Percentiles rank a stretch among this genome's conserved stretches.
Evolutionary conservation across 352 stramenopile species (phyloP).

Genomic region (Globisporangium spiculum): DNA sequence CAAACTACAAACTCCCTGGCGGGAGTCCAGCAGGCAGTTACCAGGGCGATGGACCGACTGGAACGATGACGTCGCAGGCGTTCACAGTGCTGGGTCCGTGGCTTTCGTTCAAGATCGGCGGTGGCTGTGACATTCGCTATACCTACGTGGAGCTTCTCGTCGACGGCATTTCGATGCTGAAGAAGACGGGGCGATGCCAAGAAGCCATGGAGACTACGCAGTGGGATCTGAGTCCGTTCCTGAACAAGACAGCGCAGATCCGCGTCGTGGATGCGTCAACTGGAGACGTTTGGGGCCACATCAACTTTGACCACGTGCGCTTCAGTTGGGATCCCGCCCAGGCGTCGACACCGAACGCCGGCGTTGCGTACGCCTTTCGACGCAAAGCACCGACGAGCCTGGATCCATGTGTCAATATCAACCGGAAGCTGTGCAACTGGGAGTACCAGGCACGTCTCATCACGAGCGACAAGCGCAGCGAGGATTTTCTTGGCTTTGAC

Average conservation of each 20-base stretch:
- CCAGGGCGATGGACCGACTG: constrained; percentile 90
- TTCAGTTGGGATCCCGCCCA: constrained; percentile 91
- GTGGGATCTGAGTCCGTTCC: constrained; percentile 89
- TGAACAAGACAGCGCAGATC: constrained; percentile 85
- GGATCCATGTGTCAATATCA: constrained; percentile 65
- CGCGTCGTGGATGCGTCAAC: constrained; percentile 91
- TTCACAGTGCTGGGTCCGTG: constrained; percentile 89
- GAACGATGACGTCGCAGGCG: constrained; percentile 92
- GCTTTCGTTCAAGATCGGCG: constrained; percentile 94
- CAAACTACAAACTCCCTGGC: constrained; percentile 80
- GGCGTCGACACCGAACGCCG: constrained; percentile 56
- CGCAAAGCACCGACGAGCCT: constrained; percentile 48
- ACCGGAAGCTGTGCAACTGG: constrained; percentile 77
- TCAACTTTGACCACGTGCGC: constrained; percentile 95
- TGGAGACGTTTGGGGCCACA: constrained; percentile 90
- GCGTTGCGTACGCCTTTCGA: constrained; percentile 79
- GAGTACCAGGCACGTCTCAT: constrained; percentile 85
- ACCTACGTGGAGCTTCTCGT: constrained; percentile 95
- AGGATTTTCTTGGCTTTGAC: constrained; percentile 83
- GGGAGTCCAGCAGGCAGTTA: constrained; percentile 57
- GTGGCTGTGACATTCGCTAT: constrained; percentile 90
- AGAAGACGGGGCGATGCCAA: constrained; percentile 86
- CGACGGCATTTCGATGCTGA: constrained; percentile 86
- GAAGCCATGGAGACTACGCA: constrained; percentile 87
- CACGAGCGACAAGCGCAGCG: constrained; percentile 86